Evolutionary conservation across 2,329 filamentous ascomycete species (phyloP).

Genomic region (Aspergillus spinulosporus): DNA sequence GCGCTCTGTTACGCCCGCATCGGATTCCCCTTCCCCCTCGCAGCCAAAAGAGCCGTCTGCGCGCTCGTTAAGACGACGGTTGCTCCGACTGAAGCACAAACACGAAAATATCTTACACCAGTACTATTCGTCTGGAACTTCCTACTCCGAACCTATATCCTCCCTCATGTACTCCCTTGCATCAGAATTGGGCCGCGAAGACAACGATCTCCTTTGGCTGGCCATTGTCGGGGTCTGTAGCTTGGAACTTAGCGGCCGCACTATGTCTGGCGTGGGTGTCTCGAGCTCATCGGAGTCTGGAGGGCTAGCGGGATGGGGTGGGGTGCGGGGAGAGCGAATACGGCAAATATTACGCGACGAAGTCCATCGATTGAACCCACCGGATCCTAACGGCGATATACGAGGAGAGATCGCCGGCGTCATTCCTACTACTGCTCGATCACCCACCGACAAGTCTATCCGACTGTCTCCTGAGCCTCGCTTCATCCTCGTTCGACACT

Average conservation of each 20-base stretch:
- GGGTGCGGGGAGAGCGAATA: slow-evolving; percentile 77
- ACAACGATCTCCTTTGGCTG: slow-evolving; percentile 94
- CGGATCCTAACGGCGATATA: slow-evolving; percentile 61
- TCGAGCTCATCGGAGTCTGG: slow-evolving; percentile 58
- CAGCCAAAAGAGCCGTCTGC: slow-evolving; percentile 66
- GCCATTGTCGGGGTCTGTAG: slow-evolving; percentile 94
- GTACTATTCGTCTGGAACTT: slow-evolving; percentile 85
- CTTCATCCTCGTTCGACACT: slow-evolving; percentile 89
- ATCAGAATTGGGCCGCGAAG: slow-evolving; percentile 90
- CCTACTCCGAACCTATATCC: slow-evolving; percentile 91
- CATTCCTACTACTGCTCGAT: slow-evolving; percentile 83
- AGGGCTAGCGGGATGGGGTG: slow-evolving; percentile 71
- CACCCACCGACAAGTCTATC: slow-evolving; percentile 88
- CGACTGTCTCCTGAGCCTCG: slow-evolving; percentile 89
- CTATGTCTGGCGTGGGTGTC: slow-evolving; percentile 71
- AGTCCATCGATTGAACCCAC: slow-evolving; percentile 87
- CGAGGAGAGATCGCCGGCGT: slow-evolving; percentile 71
- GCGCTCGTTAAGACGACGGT: slow-evolving; percentile 67
- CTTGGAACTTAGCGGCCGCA: slow-evolving; percentile 85
- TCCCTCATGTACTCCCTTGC: slow-evolving; percentile 93
- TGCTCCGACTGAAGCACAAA: slow-evolving; percentile 73
- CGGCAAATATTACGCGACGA: slow-evolving; percentile 87
- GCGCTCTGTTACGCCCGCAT: slow-evolving; percentile 47
- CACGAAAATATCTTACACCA: slow-evolving; percentile 73
- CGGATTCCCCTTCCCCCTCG: slow-evolving; percentile 39